Base-by-base conservation (phyloP, 148 eudicot species). In the Nepenthes mirabilis region DNA sequence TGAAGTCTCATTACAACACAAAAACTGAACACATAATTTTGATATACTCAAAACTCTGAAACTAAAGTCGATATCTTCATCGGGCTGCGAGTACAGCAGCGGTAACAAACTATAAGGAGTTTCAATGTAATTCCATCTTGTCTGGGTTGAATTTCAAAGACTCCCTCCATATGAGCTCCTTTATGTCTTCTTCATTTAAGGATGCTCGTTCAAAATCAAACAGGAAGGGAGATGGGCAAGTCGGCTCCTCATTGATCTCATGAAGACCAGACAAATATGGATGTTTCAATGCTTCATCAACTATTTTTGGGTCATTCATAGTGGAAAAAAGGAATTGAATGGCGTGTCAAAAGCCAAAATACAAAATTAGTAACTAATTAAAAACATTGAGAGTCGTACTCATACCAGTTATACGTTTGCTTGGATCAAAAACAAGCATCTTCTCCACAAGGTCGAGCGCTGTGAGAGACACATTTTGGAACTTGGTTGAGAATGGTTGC, bases 401-500 rank as follows among this genome's bases (percentile, higher is more conserved):
- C 79, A 47, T 82, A 93, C 99, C 99, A 23, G 96, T 82, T 51
- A 88, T 88, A 51, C 99, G 91, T 72, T 88, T 93, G 32, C 85
- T 77, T 8, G 99, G 99, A 79, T 93, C 96, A 73, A 93, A 93
- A 69, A 86, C 91, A 53, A 93, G 77, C 99, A 93, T 93, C 66
- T 67, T 85, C 74, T 84, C 91, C 32, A 89, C 99, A 71, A 93
- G 99, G 73, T 93, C 96, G 66, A 88, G 79, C 40, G 91, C 99
- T 49, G 75, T 23, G 33, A 96, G 83, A 58, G 96, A 83, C 61
- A 80, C 70, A 64, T 80, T 79, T 47, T 93, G 95, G 59, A 86
- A 93, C 68, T 75, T 86, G 55, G 75, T 63, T 34, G 86, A 58
- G 49, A 93, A 84, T 0, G 91, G 76, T 67, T 69, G 77, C 63